Base-by-base conservation (phyloP, 2,329 filamentous ascomycete genomes). In the Fusarium foetens region DNA sequence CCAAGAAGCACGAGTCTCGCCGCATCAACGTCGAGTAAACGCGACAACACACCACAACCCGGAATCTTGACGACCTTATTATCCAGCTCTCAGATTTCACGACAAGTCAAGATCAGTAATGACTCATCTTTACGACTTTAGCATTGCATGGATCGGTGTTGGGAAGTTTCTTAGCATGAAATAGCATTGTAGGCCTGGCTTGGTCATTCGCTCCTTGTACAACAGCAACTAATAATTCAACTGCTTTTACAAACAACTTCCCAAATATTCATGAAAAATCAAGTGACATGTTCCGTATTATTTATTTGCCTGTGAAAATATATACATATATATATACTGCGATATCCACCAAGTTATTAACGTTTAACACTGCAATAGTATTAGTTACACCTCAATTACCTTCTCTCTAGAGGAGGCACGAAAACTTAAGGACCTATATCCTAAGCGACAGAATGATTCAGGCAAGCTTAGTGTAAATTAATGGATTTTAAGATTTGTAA, bases 1-100 rank as follows among this genome's bases (percentile, higher is more conserved):
- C 88, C 29, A 88, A 86, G 83, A 89, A 88, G 85, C 84, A 84
- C 70, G 85, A 88, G 80, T 76, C 81, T 38, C 85, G 86, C 75
- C 88, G 87, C 81, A 89, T 92, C 74, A 75, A 80, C 35, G 84
- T 91, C 77, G 80, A 83, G 78, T 89, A 85, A 83, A 62, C 49
- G 21, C 38, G 42, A 45, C 35, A 38, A 16, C 39, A 59, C 27
- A 42, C 33, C 29, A 49, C 19, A 35, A 48, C 9, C 21, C 12
- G 39, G 33, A 49, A 51, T 33, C 12, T 31, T 21, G 11, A 63
- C 23, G 21, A 29, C 23, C 58, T 39, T 27, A 33, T 45, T 19
- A 36, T n/a, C 29, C 48, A 19, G 29, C n/a, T 45, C 38, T 35
- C 31, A 48, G 38, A 31, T 48, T 53, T 51, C 35, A 36, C 23